Evolutionary conservation across 1,284 basidiomycete species (phyloP), one percentile per base, ranked within the genome.

Genomic region (Trichosporon asahii): DNA sequence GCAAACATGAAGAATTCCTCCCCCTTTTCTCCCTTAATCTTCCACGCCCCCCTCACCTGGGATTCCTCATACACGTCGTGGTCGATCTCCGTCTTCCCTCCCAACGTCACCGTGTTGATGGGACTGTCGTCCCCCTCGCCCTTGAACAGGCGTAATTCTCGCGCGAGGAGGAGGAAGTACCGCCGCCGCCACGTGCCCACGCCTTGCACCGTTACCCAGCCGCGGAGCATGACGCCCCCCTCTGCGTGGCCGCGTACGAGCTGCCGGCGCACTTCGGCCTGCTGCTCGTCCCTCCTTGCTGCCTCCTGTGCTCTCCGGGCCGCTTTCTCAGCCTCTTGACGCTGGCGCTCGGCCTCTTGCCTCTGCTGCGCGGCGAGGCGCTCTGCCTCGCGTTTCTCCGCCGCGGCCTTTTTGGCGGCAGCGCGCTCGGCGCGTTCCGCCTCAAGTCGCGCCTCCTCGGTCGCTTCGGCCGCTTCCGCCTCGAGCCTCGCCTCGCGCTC

Each of bases 1-100:
- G 80, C 77, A 66, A 80, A 83, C 69, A 83, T 72, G 76, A 77
- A 80, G 68, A 76, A 80, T 37, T 78, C 78, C 72, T 81, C 77
- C 18, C 66, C 73, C 15, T 69, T 44, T 3, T 73, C 77, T 29
- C 70, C 69, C 9, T 60, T 55, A 4, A 82, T 67, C 70, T 78
- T 80, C 75, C 80, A 83, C 66, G 77, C 79, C 5, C 76, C 80
- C 37, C 79, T 76, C 7, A 83, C 80, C 69, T 80, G 80, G 18
- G 74, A 75, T 66, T 83, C 81, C 66, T 83, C 81, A 72, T 82
- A 83, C 21, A 66, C 67, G 27, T 71, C 40, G 14, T n/a, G 12
- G 14, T 67, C 61, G 1, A 15, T 18, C 27, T 4, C 18, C 11
- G 66, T 64, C 18, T n/a, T 14, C 7, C 66, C 66, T 5, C 44